Evolutionary conservation across 2,329 filamentous ascomycete species (phyloP).

Genomic region (Phaeosphaeriaceae sp.): DNA sequence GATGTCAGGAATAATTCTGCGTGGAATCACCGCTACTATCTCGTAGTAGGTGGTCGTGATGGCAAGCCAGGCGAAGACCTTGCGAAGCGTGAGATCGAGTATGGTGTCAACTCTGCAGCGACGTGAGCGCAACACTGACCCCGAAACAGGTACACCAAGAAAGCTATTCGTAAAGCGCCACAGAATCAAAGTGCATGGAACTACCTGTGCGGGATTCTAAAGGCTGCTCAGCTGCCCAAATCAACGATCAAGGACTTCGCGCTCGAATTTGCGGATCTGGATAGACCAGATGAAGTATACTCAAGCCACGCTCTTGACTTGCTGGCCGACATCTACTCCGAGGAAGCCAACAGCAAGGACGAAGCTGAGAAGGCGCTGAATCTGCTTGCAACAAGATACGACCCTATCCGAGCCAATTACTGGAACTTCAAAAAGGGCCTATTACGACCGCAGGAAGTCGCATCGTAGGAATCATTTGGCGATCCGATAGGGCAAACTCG

Average conservation of each 20-base stretch:
- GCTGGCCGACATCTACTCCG: constrained; percentile 71
- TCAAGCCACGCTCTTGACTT: constrained; percentile 73
- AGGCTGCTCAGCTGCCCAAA: constrained; percentile 65
- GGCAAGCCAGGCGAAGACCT: constrained; percentile 58
- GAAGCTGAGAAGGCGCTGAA: constrained; percentile 74
- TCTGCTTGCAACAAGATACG: constrained; percentile 82
- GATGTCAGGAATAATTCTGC: constrained; percentile 97
- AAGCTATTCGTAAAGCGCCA: constrained; percentile 77
- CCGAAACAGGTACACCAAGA: constrained; percentile 61
- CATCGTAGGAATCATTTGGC: constrained; percentile 23
- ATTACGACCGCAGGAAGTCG: constrained; percentile 32
- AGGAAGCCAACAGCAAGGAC: constrained; percentile 60
- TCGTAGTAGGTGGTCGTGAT: constrained; percentile 73
- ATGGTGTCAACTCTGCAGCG: constrained; percentile 37
- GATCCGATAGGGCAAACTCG: constrained; percentile 5
- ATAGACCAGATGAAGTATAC: constrained; percentile 60
- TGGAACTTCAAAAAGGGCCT: constrained; percentile 77
- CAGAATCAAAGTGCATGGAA: constrained; percentile 97
- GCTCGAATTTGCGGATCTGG: constrained; percentile 59
- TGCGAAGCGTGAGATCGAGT: constrained; percentile 77
- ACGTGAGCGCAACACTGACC: constrained; percentile 18
- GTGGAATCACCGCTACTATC: constrained; percentile 95
- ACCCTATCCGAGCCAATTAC: constrained; percentile 88
- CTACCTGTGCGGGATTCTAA: constrained; percentile 80
- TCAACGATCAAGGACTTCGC: constrained; percentile 62